Percentiles rank a stretch among this genome's conserved stretches.
Evolutionary conservation across 2,329 filamentous ascomycete species (phyloP).

Genomic region (Hypoxylon sp.): DNA sequence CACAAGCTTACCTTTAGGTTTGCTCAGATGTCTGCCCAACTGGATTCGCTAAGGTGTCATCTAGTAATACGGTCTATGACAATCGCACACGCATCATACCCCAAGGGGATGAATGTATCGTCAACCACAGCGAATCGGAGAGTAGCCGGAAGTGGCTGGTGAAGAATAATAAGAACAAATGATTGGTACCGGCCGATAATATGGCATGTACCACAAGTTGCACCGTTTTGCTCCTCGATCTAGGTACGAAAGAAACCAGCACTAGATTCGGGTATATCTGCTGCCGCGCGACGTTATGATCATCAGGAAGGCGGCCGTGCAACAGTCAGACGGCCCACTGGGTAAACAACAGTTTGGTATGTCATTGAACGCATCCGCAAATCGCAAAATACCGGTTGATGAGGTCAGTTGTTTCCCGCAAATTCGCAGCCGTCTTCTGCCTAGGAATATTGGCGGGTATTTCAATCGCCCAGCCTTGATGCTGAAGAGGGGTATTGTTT

Average conservation of each 20-base stretch:
- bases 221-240: conserved; percentile 20
- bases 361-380: not conserved
- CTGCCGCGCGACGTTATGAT: conserved; percentile 17
- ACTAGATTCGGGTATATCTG: conserved; percentile 22
- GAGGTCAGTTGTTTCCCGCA: not conserved
- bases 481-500: not conserved
- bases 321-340: not conserved
- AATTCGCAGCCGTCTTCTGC: not conserved
- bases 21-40: conserved; percentile 1
- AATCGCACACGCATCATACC: conserved; percentile 11
- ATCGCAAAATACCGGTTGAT: not conserved
- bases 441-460: not conserved
- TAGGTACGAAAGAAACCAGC: conserved; percentile 2
- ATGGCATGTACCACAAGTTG: conserved; percentile 19
- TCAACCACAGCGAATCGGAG: conserved; percentile 25
- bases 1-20: conserved; percentile 27
- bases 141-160: conserved; percentile 5
- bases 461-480: not conserved
- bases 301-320: not conserved
- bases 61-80: conserved; percentile 9
- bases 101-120: conserved; percentile 12
- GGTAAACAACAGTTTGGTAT: not conserved
- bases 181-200: conserved; percentile 20
- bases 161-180: not conserved
- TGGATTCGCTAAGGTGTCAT: not conserved